Percentiles rank a stretch among this genome's conserved stretches.
Conservation (phyloP, 768 basidiomycete genomes). For the Panaeolus cyanescens region DNA sequence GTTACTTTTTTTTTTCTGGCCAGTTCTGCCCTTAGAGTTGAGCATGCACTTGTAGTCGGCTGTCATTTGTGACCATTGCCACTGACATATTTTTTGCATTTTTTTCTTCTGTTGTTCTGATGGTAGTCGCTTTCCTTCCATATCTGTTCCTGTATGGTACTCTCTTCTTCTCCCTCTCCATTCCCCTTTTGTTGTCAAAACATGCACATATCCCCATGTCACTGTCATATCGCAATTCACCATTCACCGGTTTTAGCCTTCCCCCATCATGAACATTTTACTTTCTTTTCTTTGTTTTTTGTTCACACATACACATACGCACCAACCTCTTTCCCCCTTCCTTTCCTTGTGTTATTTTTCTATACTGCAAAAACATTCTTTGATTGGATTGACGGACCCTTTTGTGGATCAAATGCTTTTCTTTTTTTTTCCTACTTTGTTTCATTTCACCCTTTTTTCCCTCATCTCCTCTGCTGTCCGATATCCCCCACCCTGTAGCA, state of each 20-base stretch:
- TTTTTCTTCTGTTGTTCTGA: not conserved
- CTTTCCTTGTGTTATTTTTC: constrained; percentile 4
- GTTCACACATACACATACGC: not conserved
- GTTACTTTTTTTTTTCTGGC: not conserved
- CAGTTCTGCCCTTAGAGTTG: not conserved
- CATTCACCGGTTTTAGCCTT: constrained; percentile 2
- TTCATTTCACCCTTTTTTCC: not conserved
- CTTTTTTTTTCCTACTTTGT: not conserved
- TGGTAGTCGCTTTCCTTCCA: too few relatives aligned
- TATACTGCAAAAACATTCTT: constrained; percentile 9
- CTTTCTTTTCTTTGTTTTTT: constrained; percentile 4
- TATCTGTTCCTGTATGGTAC: too few relatives aligned
- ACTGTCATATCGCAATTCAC: not conserved
- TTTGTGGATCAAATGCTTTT: constrained; percentile 5
- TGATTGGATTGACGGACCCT: not conserved
- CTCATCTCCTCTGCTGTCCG: not conserved
- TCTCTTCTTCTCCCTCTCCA: not conserved
- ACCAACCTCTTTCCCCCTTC: not conserved
- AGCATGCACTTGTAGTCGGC: not conserved
- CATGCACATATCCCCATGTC: not conserved
- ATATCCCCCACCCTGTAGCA: not conserved
- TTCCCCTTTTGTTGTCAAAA: not conserved
- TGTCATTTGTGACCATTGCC: not conserved
- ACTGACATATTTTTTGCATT: not conserved
- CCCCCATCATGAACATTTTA: constrained; percentile 2